Percentiles rank a stretch among this genome's conserved stretches.
These are phyloP conservation scores for Ilex paraguariensis DNA, from an alignment of 305 asterid species.

Conservation along the genomic window DNA sequence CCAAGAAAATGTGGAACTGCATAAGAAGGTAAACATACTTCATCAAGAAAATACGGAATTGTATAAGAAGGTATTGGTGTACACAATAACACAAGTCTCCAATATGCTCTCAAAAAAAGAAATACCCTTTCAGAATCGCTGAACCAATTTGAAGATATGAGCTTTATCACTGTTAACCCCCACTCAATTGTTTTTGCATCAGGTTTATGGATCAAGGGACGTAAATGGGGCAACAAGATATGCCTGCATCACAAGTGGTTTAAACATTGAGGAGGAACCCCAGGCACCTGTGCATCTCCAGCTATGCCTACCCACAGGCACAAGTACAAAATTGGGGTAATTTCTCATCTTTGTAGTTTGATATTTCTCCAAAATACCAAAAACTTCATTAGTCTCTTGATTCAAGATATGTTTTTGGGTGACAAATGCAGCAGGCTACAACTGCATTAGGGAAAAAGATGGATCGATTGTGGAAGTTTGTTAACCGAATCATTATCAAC, in stretches of 20 bases:
- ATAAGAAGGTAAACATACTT: constrained; percentile 43
- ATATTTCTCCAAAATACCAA: constrained; percentile 5
- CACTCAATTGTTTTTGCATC: constrained; percentile 10
- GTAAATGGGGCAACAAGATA: constrained; percentile 24
- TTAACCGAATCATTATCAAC: not conserved
- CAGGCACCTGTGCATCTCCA: constrained; percentile 43
- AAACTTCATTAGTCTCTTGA: constrained; percentile 11
- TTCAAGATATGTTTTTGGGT: not conserved
- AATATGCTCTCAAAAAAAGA: constrained; percentile 1
- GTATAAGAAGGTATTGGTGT: constrained; percentile 46
- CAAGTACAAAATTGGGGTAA: constrained; percentile 46
- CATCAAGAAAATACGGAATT: constrained; percentile 46
- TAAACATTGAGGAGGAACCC: constrained; percentile 25
- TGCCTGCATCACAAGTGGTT: constrained; percentile 15
- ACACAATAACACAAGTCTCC: constrained; percentile 4
- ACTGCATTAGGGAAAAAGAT: constrained; percentile 22
- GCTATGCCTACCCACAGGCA: constrained; percentile 45
- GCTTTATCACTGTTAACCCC: constrained; percentile 5
- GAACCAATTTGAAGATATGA: not conserved
- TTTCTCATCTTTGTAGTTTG: constrained; percentile 3
- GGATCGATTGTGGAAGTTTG: not conserved
- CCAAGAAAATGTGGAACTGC: constrained; percentile 55
- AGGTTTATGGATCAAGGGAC: constrained; percentile 40
- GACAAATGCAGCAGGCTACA: constrained; percentile 30
- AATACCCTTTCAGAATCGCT: not conserved